Evolutionary conservation across 2,329 filamentous ascomycete species (phyloP).

Genomic region (Teratosphaeria nubilosa): DNA sequence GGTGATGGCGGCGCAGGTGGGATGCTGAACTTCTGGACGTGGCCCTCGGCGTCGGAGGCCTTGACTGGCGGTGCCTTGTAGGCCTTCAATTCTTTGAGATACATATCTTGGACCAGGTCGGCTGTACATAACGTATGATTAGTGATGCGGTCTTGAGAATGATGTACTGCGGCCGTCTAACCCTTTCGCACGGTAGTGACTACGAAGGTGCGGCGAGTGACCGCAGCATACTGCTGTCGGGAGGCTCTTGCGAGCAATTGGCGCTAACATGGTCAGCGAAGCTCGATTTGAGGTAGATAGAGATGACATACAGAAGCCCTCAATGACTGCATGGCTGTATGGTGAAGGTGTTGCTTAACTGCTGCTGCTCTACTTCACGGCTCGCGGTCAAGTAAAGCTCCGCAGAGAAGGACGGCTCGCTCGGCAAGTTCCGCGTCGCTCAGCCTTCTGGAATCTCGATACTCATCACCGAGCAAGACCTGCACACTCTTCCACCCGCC

Average conservation of each 20-base stretch:
- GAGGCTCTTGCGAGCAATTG: constrained; percentile 51
- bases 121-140: constrained; percentile 42
- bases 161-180: constrained; percentile 10
- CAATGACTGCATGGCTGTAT: constrained; percentile 47
- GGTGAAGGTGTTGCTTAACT: background rate
- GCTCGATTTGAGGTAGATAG: background rate
- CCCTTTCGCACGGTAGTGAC: constrained; percentile 52
- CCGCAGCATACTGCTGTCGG: constrained; percentile 45
- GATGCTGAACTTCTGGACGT: constrained; percentile 76
- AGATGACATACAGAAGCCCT: constrained; percentile 45
- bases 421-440: background rate
- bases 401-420: background rate
- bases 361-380: background rate
- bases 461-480: constrained; percentile 4
- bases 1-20: constrained; percentile 78
- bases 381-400: background rate
- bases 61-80: constrained; percentile 85
- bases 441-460: constrained; percentile 1
- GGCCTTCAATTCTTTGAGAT: constrained; percentile 88
- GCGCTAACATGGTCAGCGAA: constrained; percentile 37
- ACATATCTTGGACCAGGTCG: constrained; percentile 96
- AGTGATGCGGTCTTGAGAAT: constrained; percentile 1
- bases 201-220: constrained; percentile 54
- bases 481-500: constrained; percentile 8
- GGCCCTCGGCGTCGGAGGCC: constrained; percentile 70